Evolutionary conservation across 179 eudicot genomes (phyloP).

Genomic region (Carnegiea gigantea): DNA sequence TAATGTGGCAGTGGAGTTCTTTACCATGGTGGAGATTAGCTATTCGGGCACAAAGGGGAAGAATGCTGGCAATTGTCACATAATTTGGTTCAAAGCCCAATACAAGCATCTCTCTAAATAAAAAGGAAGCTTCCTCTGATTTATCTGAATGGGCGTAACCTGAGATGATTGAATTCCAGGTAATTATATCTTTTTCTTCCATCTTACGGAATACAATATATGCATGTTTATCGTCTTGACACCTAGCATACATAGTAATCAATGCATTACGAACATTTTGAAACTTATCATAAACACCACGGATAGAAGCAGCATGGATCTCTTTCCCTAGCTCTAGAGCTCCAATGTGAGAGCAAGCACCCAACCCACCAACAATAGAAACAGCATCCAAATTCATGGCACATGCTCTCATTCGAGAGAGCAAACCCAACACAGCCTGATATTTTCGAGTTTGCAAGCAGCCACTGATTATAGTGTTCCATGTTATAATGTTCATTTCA

Average conservation of each 20-base stretch:
- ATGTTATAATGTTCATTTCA: constrained; percentile 56
- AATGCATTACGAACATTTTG: constrained; percentile 66
- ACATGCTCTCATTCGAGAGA: constrained; percentile 50
- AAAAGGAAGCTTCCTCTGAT: constrained; percentile 65
- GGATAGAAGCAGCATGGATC: constrained; percentile 64
- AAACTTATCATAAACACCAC: constrained; percentile 40
- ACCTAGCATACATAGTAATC: constrained; percentile 77
- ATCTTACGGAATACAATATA: constrained; percentile 45
- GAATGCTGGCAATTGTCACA: constrained; percentile 71
- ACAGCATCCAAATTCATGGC: constrained; percentile 57
- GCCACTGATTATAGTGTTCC: constrained; percentile 86
- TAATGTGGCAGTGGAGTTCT: constrained; percentile 78
- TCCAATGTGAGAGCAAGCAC: constrained; percentile 74
- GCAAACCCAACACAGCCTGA: constrained; percentile 46
- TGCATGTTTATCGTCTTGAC: constrained; percentile 66
- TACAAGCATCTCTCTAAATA: constrained; percentile 70
- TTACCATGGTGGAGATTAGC: constrained; percentile 80
- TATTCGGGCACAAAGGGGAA: constrained; percentile 81
- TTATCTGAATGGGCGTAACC: constrained; percentile 58
- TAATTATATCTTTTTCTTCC: constrained; percentile 48
- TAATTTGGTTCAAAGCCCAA: constrained; percentile 63
- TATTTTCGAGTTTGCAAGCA: constrained; percentile 61
- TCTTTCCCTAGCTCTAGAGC: constrained; percentile 55
- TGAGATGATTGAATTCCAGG: constrained; percentile 89
- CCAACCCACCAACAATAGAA: constrained; percentile 62